phyloP scores from a whole-genome alignment of 2,329 filamentous ascomycete species.

The Aspergillus persii region DNA sequence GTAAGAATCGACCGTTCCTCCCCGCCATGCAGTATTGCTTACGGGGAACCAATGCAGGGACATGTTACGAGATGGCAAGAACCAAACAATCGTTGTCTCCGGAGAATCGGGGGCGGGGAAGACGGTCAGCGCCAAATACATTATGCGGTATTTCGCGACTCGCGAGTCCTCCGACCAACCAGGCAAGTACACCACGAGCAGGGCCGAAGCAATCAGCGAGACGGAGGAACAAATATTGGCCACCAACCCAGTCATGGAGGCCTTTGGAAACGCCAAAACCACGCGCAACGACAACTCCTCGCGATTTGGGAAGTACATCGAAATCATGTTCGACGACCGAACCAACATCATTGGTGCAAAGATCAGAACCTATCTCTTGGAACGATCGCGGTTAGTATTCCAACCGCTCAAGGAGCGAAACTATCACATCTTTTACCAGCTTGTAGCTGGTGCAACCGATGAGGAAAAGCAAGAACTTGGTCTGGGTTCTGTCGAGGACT shows the following conservation, averaged over 20 bases:
- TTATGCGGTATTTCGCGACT: conserved; percentile 99
- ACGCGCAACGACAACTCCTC: conserved; percentile 99
- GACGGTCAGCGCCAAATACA: conserved; percentile 99
- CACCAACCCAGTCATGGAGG: conserved; percentile 99
- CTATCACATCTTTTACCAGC: conserved; percentile 98
- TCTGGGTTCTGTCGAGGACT: conserved; percentile 80
- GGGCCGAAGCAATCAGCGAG: conserved; percentile 82
- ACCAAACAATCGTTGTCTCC: conserved; percentile 98
- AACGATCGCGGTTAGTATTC: conserved; percentile 93
- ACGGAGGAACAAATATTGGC: conserved; percentile 98
- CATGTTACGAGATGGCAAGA: conserved; percentile 93
- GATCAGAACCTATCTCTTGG: conserved; percentile 92
- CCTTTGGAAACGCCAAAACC: conserved; percentile 99
- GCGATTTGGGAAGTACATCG: conserved; percentile 98
- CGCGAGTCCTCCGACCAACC: conserved; percentile 90
- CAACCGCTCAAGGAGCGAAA: conserved; percentile 97
- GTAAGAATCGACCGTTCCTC: conserved; percentile 51
- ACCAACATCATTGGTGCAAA: conserved; percentile 97
- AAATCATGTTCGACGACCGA: conserved; percentile 96
- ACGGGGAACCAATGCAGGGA: conserved; percentile 59
- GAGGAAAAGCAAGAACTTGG: conserved; percentile 76
- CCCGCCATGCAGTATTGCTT: conserved; percentile 29
- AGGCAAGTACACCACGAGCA: conserved; percentile 71
- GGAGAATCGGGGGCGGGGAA: conserved; percentile 98
- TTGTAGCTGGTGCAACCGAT: conserved; percentile 87